These are phyloP conservation scores for Vinca minor DNA, from an alignment of 257 asterid species.

Conservation along the genomic window DNA sequence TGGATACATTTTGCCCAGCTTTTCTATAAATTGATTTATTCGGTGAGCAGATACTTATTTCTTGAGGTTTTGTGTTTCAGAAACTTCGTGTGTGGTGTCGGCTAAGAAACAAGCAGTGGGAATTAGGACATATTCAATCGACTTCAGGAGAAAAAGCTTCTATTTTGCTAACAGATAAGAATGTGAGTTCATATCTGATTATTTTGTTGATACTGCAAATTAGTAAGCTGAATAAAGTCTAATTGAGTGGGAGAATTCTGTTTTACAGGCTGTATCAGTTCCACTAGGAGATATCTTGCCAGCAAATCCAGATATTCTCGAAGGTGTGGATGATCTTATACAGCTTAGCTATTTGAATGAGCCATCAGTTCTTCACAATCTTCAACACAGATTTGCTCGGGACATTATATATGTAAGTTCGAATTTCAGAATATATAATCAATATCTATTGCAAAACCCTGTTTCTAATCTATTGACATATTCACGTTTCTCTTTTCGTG, in stretches of 20 bases:
- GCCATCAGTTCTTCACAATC: conserved; percentile 89
- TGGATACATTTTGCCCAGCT: background rate
- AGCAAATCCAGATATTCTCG: conserved; percentile 86
- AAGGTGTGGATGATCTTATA: conserved; percentile 82
- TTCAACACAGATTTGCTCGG: conserved; percentile 55
- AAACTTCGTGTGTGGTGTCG: conserved; percentile 73
- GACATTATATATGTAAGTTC: conserved; percentile 67
- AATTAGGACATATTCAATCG: conserved; percentile 61
- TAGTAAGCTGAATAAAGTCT: conserved; percentile 10
- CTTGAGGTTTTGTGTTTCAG: conserved; percentile 38
- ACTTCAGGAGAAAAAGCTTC: conserved; percentile 64
- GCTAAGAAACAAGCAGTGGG: conserved; percentile 52
- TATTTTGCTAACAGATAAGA: conserved; percentile 54
- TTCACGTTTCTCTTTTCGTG: conserved; percentile 17
- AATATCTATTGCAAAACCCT: conserved; percentile 1
- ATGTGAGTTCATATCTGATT: conserved; percentile 42
- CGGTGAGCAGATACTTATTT: conserved; percentile 12
- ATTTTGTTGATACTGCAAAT: conserved; percentile 5
- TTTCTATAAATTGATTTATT: conserved; percentile 8
- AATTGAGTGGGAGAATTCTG: background rate
- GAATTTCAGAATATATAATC: conserved; percentile 7
- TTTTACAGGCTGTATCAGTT: conserved; percentile 52
- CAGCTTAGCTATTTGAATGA: conserved; percentile 84
- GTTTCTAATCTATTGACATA: conserved; percentile 4
- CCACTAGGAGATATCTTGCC: conserved; percentile 55